phyloP scores from a whole-genome alignment of 2,329 filamentous ascomycete genomes.

The Emmonsia crescens region DNA sequence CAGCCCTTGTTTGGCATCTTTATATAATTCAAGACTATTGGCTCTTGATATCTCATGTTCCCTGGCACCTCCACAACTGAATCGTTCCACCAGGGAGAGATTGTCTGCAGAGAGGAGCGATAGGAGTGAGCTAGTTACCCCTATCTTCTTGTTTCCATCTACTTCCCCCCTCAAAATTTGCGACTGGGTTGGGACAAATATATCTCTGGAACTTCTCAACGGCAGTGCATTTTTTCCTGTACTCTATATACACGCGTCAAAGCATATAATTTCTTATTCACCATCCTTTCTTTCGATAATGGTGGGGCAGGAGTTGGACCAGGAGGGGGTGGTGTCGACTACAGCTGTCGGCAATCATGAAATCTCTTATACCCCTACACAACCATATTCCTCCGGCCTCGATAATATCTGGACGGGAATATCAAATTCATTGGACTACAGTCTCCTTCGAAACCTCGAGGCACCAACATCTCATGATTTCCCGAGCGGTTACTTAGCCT shows the following conservation, averaged over 20 bases:
- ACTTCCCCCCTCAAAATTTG: too few species aligned
- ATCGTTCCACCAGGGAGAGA: not conserved
- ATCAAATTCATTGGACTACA: slow-evolving; percentile 5
- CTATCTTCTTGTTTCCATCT: too few species aligned
- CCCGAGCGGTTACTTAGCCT: slow-evolving; percentile 26
- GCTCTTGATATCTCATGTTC: not conserved
- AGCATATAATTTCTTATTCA: not conserved
- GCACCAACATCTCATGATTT: slow-evolving; percentile 22
- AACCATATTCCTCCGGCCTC: slow-evolving; percentile 4
- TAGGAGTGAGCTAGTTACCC: too few species aligned
- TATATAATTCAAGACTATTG: too few species aligned
- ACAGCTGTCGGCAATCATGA: not conserved
- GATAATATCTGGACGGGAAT: not conserved
- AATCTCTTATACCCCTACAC: not conserved
- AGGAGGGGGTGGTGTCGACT: not conserved
- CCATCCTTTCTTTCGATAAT: not conserved
- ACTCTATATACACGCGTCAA: too few species aligned
- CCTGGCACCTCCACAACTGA: not conserved
- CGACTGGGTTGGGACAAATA: not conserved
- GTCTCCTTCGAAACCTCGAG: slow-evolving; percentile 11
- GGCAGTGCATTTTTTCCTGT: not conserved
- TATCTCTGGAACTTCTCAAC: not conserved
- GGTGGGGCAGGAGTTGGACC: not conserved
- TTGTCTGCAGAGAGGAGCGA: not conserved
- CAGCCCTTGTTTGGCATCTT: not conserved